These are phyloP conservation scores for Fraxinus quadrangulata DNA, from an alignment of 257 asterid species.

Conservation along the genomic window DNA sequence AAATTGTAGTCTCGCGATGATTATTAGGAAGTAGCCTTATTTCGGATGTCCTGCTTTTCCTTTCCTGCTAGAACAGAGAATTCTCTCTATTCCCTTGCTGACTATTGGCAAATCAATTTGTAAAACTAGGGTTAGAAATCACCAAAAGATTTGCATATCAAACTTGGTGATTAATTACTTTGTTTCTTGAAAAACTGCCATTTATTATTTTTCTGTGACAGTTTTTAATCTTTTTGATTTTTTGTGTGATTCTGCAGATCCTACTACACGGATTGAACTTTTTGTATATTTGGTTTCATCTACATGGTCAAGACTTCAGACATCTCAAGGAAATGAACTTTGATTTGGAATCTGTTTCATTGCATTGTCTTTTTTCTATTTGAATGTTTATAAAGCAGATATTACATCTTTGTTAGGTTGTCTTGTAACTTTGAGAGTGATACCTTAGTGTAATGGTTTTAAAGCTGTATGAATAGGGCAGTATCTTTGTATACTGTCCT, in stretches of 20 bases:
- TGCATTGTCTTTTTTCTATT: slow-evolving; percentile 11
- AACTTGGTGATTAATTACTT: background rate
- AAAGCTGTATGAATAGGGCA: slow-evolving; percentile 38
- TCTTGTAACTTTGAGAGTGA: slow-evolving; percentile 24
- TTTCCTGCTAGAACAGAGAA: background rate
- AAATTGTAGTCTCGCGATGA: background rate
- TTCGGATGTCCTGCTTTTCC: background rate
- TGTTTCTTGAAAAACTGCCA: background rate
- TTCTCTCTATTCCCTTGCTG: background rate
- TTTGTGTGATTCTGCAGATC: slow-evolving; percentile 19
- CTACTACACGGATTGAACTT: slow-evolving; percentile 16
- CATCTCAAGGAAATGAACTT: slow-evolving; percentile 11
- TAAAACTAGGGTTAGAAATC: background rate
- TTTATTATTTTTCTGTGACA: background rate
- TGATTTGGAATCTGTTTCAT: slow-evolving; percentile 24
- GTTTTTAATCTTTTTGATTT: slow-evolving; percentile 17
- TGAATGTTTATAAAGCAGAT: slow-evolving; percentile 21
- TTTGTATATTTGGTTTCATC: slow-evolving; percentile 33
- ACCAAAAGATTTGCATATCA: background rate
- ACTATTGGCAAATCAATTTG: background rate
- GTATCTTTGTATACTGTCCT: slow-evolving; percentile 27
- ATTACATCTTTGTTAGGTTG: slow-evolving; percentile 31
- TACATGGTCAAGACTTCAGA: slow-evolving; percentile 17
- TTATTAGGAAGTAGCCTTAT: background rate
- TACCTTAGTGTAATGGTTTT: slow-evolving; percentile 23